Evolutionary conservation across 306 rosid genomes (phyloP).

Genomic region (Prunus armeniaca): DNA sequence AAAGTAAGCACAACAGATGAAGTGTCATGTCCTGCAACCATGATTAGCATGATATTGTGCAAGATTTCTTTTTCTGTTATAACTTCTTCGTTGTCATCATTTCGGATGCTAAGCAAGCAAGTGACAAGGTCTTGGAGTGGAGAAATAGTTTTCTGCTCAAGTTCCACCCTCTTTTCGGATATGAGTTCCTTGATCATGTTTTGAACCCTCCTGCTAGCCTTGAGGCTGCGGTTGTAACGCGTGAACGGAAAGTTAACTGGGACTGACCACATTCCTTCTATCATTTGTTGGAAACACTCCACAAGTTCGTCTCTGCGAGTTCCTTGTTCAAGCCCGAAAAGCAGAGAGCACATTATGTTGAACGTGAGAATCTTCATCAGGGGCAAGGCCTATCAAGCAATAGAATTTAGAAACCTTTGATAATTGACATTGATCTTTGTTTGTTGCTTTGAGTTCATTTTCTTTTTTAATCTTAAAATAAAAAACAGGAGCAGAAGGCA

Average conservation of each 20-base stretch:
- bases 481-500: background rate
- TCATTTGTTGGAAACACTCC: slow-evolving; percentile 42
- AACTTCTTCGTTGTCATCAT: slow-evolving; percentile 32
- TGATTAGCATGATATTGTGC: slow-evolving; percentile 51
- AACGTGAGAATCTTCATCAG: slow-evolving; percentile 74
- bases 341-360: slow-evolving; percentile 60
- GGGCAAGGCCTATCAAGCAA: slow-evolving; percentile 52
- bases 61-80: slow-evolving; percentile 61
- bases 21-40: slow-evolving; percentile 80
- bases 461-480: background rate
- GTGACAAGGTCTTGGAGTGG: slow-evolving; percentile 58
- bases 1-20: slow-evolving; percentile 61
- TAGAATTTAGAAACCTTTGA: background rate
- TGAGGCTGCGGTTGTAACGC: slow-evolving; percentile 56
- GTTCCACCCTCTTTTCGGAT: slow-evolving; percentile 38
- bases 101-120: slow-evolving; percentile 49
- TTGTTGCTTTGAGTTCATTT: background rate
- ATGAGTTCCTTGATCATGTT: slow-evolving; percentile 42
- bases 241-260: slow-evolving; percentile 73
- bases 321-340: slow-evolving; percentile 64
- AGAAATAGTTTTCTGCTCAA: slow-evolving; percentile 34
- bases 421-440: background rate
- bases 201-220: slow-evolving; percentile 50
- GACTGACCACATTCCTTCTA: slow-evolving; percentile 58
- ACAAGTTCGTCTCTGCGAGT: slow-evolving; percentile 45